phyloP scores from a whole-genome alignment of 768 basidiomycete genomes.

The Phaeotremella skinneri region DNA sequence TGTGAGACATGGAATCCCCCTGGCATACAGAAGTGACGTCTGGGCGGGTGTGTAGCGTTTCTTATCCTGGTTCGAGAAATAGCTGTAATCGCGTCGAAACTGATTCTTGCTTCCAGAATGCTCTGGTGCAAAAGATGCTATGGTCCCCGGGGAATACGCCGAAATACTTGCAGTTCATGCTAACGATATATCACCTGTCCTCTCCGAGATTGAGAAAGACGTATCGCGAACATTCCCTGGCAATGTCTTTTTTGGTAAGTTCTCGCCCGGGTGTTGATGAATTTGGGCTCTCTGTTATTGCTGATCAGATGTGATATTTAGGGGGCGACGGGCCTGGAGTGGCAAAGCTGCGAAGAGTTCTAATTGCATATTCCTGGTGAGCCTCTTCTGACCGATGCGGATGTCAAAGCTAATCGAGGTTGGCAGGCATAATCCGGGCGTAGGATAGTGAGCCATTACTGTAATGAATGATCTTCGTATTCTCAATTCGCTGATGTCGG shows the following conservation, averaged over 20 bases:
- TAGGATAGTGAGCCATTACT: slow-evolving; percentile 68
- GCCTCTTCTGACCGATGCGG: slow-evolving; percentile 37
- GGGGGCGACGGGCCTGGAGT: slow-evolving; percentile 88
- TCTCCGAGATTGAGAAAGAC: slow-evolving; percentile 91
- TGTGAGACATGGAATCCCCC: slow-evolving; percentile 74
- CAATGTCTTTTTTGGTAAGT: slow-evolving; percentile 87
- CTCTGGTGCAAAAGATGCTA: slow-evolving; percentile 85
- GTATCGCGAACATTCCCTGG: slow-evolving; percentile 78
- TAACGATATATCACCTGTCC: slow-evolving; percentile 46
- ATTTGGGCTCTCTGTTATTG: neutral
- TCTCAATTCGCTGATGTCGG: neutral
- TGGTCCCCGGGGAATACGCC: slow-evolving; percentile 83
- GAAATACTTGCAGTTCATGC: slow-evolving; percentile 65
- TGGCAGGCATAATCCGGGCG: slow-evolving; percentile 76
- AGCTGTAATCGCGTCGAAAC: slow-evolving; percentile 52
- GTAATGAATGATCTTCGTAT: neutral
- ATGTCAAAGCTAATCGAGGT: neutral
- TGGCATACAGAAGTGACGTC: slow-evolving; percentile 52
- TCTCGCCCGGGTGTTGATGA: neutral
- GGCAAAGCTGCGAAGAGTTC: slow-evolving; percentile 80
- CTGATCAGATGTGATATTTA: slow-evolving; percentile 8
- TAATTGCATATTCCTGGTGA: slow-evolving; percentile 88
- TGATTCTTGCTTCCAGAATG: slow-evolving; percentile 76
- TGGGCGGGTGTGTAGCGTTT: slow-evolving; percentile 38
- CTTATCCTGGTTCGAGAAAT: neutral